Evolutionary conservation across 2,329 filamentous ascomycete species (phyloP).

Genomic region (Aspergillus fumigatiaffinis): DNA sequence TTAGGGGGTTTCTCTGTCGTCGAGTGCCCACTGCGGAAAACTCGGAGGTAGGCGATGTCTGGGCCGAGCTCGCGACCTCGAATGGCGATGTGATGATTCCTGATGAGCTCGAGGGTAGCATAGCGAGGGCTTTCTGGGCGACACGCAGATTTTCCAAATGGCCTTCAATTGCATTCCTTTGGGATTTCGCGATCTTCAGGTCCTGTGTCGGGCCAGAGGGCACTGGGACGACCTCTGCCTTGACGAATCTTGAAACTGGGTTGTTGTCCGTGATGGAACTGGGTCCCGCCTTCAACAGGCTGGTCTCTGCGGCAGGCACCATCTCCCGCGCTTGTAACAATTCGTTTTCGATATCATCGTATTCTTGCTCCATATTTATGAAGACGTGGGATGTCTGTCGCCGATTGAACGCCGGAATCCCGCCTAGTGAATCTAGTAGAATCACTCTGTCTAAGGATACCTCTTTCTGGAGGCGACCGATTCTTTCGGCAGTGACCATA

Average conservation of each 20-base stretch:
- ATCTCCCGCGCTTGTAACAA: constrained; percentile 42
- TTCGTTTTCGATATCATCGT: constrained; percentile 61
- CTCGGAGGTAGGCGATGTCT: constrained; percentile 25
- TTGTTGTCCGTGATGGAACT: constrained; percentile 33
- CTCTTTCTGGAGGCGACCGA: constrained; percentile 45
- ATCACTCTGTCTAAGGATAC: constrained; percentile 79
- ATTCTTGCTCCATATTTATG: constrained; percentile 92
- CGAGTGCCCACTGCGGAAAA: constrained; percentile 52
- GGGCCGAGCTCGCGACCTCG: constrained; percentile 66
- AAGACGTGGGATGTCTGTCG: constrained; percentile 70
- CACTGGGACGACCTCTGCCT: constrained; percentile 23
- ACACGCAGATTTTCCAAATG: constrained; percentile 71
- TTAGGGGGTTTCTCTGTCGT: constrained; percentile 74
- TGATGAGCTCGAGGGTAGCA: constrained; percentile 80
- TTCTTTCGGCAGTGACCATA: constrained; percentile 34
- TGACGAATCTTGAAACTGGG: constrained; percentile 43
- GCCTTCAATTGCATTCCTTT: constrained; percentile 30
- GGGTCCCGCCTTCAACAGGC: constrained; percentile 14
- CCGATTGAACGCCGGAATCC: constrained; percentile 65
- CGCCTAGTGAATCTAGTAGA: constrained; percentile 79
- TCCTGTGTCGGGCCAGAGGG: constrained; percentile 13
- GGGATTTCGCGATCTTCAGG: constrained; percentile 7
- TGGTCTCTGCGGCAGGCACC: constrained; percentile 3
- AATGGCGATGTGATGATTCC: constrained; percentile 82
- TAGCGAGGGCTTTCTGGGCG: constrained; percentile 63